These are phyloP conservation scores for Boechera stricta DNA, from an alignment of 345 rosid species.

Conservation along the genomic window DNA sequence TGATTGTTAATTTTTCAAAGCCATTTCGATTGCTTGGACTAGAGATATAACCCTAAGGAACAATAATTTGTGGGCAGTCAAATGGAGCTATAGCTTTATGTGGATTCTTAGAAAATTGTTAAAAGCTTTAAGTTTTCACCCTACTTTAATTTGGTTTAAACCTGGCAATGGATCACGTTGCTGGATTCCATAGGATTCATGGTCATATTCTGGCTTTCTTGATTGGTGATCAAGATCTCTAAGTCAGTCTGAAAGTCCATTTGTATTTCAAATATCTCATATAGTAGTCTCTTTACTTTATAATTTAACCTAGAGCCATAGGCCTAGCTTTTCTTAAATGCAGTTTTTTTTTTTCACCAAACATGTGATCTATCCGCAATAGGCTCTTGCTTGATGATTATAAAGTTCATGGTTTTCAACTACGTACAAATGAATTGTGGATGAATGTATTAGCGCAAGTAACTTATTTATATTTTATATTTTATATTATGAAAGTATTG, in stretches of 20 bases:
- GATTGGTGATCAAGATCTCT: not conserved
- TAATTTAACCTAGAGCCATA: not conserved
- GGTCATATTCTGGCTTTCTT: not conserved
- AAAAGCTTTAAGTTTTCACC: not conserved
- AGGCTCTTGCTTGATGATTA: not conserved
- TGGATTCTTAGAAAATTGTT: no score
- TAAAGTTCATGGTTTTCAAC: not conserved
- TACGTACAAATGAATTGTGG: not conserved
- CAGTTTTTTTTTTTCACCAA: not conserved
- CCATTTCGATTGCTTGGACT: conserved; percentile 1
- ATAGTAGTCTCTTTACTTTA: not conserved
- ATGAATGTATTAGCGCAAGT: not conserved
- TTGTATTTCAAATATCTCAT: not conserved
- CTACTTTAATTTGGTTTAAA: not conserved
- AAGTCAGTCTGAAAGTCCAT: not conserved
- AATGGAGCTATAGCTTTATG: not conserved
- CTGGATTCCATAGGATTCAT: not conserved
- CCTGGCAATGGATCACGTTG: not conserved
- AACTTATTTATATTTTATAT: no score
- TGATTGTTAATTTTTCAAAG: not conserved
- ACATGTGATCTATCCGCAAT: not conserved
- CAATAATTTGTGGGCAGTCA: not conserved
- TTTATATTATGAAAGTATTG: not conserved
- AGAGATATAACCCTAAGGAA: not conserved
- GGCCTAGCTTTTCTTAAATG: not conserved